phyloP scores from a whole-genome alignment of 257 asterid genomes.

The Anisodus acutangulus region DNA sequence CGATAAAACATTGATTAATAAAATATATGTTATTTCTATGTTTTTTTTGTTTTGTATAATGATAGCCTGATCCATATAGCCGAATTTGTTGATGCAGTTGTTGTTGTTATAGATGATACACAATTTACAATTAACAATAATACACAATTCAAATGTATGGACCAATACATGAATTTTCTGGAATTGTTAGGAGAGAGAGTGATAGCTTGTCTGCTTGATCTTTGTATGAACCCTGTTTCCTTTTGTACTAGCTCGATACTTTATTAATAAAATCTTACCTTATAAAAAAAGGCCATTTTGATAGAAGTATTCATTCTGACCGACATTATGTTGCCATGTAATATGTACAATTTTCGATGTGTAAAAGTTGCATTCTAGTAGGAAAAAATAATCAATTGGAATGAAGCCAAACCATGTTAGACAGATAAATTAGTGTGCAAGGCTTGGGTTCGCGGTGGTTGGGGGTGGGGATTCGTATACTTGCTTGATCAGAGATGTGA shows the following conservation, averaged over 20 bases:
- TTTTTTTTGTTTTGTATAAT: not conserved
- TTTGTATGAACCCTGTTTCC: no score
- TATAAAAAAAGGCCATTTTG: not conserved
- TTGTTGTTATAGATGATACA: not conserved
- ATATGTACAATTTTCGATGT: not conserved
- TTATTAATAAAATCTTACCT: no score
- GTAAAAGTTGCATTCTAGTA: not conserved
- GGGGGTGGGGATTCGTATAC: not conserved
- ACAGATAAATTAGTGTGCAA: not conserved
- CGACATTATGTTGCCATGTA: no score
- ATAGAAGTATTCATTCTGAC: not conserved
- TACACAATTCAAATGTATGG: not conserved
- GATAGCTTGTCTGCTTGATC: no score
- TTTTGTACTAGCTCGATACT: no score
- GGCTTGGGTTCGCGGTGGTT: not conserved
- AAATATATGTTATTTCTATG: not conserved
- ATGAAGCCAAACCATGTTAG: not conserved
- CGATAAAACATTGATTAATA: not conserved
- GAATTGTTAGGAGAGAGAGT: no score
- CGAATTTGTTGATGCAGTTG: not conserved
- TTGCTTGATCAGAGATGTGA: conserved; percentile 8
- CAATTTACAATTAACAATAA: not conserved
- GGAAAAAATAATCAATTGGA: not conserved
- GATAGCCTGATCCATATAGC: not conserved
- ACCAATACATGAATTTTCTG: no score